phyloP scores from a whole-genome alignment of 208 protist species.

The Paratrypanosoma confusum region DNA sequence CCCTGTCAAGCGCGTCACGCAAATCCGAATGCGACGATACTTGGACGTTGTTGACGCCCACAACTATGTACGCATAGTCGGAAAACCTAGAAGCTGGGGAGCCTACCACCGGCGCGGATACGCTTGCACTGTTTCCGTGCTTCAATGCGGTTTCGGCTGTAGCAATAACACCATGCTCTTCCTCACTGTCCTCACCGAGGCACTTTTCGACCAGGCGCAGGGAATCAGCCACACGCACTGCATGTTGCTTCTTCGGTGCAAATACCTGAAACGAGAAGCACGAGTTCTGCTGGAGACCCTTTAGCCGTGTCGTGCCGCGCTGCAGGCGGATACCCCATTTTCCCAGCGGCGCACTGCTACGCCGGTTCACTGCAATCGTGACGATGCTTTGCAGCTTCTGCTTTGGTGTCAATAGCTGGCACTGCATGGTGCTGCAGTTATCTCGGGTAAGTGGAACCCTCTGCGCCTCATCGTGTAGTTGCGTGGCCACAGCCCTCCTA shows the following conservation, averaged over 20 bases:
- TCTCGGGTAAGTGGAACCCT: no score
- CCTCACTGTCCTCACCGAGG: neutral
- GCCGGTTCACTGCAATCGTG: slow-evolving; percentile 65
- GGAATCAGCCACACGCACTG: slow-evolving; percentile 46
- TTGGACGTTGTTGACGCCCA: slow-evolving; percentile 30
- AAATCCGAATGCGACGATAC: slow-evolving; percentile 20
- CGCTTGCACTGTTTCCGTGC: neutral
- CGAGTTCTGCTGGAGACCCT: slow-evolving; percentile 35
- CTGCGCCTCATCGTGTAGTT: no score
- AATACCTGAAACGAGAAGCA: slow-evolving; percentile 67
- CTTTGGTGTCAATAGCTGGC: slow-evolving; percentile 11
- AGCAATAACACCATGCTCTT: neutral
- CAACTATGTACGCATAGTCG: slow-evolving; percentile 45
- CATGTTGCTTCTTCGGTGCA: slow-evolving; percentile 40
- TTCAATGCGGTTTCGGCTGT: neutral
- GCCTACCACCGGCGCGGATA: neutral
- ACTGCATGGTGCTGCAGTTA: slow-evolving; percentile 16
- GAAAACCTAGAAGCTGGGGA: slow-evolving; percentile 6
- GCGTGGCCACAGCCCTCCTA: no score
- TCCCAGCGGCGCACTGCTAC: slow-evolving; percentile 12
- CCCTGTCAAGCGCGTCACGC: slow-evolving; percentile 9
- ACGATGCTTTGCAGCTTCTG: slow-evolving; percentile 29
- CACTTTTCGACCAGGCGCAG: slow-evolving; percentile 13
- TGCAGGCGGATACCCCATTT: slow-evolving; percentile 69
- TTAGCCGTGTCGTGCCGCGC: slow-evolving; percentile 34